Conservation (phyloP, 306 rosid genomes). For the Lathyrus tuberosus region DNA sequence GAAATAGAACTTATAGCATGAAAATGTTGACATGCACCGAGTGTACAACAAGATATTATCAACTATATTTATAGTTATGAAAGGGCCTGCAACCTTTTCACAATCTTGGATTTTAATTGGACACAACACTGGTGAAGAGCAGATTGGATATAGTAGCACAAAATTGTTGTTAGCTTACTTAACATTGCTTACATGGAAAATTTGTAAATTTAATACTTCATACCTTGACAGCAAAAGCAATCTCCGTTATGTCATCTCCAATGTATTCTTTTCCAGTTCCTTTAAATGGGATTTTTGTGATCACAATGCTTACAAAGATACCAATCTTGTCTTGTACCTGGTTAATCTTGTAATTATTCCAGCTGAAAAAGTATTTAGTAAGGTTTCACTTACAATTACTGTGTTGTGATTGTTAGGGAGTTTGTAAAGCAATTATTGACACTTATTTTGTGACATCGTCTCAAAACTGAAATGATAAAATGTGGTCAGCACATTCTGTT, state of each 20-base stretch:
- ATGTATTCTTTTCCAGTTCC: conserved; percentile 99
- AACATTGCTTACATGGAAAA: conserved; percentile 16
- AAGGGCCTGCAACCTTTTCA: conserved; percentile 93
- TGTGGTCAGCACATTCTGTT: conserved; percentile 1
- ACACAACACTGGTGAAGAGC: conserved; percentile 93
- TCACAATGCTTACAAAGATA: conserved; percentile 88
- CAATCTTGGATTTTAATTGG: conserved; percentile 89
- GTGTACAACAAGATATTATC: too few relatives aligned
- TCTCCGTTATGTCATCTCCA: conserved; percentile 94
- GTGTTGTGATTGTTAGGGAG: conserved; percentile 16
- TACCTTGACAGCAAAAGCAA: conserved; percentile 96
- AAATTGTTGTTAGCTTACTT: conserved; percentile 36
- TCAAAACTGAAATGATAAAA: conserved; percentile 4
- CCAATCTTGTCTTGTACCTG: conserved; percentile 94
- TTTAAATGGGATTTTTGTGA: conserved; percentile 97
- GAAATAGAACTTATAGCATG: too few relatives aligned
- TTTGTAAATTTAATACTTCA: conserved; percentile 32
- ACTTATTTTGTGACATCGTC: conserved; percentile 13
- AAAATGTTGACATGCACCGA: too few relatives aligned
- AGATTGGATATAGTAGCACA: conserved; percentile 58
- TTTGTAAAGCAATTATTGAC: too few relatives aligned
- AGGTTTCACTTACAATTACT: conserved; percentile 10
- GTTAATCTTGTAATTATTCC: conserved; percentile 94
- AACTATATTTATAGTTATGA: too few relatives aligned
- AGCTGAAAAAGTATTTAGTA: conserved; percentile 52